These are phyloP conservation scores for Acacia crassicarpa DNA, from an alignment of 306 rosid species.

Conservation along the genomic window DNA sequence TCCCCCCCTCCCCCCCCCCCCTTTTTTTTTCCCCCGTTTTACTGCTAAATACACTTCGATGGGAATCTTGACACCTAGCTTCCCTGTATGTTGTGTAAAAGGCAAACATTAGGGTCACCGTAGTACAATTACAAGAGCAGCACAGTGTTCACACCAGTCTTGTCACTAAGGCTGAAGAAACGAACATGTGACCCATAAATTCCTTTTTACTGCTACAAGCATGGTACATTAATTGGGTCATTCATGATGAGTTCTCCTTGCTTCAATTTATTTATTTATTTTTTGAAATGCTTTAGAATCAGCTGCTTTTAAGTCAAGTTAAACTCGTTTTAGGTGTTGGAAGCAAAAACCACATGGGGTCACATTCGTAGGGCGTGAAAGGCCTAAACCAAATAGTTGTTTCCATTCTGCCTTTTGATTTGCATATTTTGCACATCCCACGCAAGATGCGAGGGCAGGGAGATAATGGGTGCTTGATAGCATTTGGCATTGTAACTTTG, in stretches of 20 bases:
- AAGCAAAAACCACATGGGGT: background rate
- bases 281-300: background rate
- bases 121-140: conserved; percentile 5
- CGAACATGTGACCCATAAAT: background rate
- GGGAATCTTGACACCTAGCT: background rate
- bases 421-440: background rate
- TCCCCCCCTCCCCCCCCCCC: no score
- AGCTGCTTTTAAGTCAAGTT: background rate
- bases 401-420: background rate
- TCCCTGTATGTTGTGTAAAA: background rate
- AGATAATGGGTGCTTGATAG: background rate
- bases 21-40: background rate
- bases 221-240: background rate
- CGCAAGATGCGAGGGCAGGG: background rate
- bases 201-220: background rate
- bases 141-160: background rate
- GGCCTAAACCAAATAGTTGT: background rate
- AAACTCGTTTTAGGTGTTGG: background rate
- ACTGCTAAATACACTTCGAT: background rate
- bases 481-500: background rate
- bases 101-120: background rate
- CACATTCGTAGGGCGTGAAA: background rate
- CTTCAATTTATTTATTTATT: background rate
- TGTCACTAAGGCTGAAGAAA: background rate
- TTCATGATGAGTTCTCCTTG: background rate